These are phyloP conservation scores for Exobasidium cylindrosporum DNA, from an alignment of 1,284 basidiomycete genomes.

Conservation along the genomic window DNA sequence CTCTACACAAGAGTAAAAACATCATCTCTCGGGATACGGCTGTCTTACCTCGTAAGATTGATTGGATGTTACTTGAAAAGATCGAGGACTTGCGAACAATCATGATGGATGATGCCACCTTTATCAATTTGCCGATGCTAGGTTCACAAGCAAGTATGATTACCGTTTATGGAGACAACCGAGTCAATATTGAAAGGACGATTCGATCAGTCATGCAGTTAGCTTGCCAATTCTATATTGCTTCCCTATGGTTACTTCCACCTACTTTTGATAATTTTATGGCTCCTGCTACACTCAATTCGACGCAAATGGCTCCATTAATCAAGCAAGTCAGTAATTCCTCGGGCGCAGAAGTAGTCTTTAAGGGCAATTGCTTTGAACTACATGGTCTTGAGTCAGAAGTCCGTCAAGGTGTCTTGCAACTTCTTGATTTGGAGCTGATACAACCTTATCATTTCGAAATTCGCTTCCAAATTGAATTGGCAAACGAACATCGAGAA, in stretches of 20 bases:
- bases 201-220: conserved; percentile 93
- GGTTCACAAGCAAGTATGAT: conserved; percentile 87
- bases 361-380: conserved; percentile 96
- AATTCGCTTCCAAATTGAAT: conserved; percentile 96
- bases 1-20: conserved; percentile 70
- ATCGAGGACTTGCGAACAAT: conserved; percentile 83
- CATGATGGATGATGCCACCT: conserved; percentile 95
- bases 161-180: conserved; percentile 88
- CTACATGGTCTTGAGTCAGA: conserved; percentile 93
- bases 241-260: conserved; percentile 91
- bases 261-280: conserved; percentile 87
- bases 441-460: conserved; percentile 94
- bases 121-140: conserved; percentile 86
- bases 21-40: conserved; percentile 89
- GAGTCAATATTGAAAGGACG: conserved; percentile 91
- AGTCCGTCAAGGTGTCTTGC: conserved; percentile 78
- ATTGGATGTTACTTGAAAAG: conserved; percentile 94
- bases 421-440: conserved; percentile 84
- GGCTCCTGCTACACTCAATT: conserved; percentile 75
- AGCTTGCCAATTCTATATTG: conserved; percentile 91
- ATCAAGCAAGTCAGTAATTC: conserved; percentile 81
- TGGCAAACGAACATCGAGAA: conserved; percentile 95
- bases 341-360: conserved; percentile 90
- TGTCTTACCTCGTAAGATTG: conserved; percentile 90
- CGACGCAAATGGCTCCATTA: conserved; percentile 76